phyloP scores from a whole-genome alignment of 2,329 filamentous ascomycete genomes.

The Penicillium sp. region DNA sequence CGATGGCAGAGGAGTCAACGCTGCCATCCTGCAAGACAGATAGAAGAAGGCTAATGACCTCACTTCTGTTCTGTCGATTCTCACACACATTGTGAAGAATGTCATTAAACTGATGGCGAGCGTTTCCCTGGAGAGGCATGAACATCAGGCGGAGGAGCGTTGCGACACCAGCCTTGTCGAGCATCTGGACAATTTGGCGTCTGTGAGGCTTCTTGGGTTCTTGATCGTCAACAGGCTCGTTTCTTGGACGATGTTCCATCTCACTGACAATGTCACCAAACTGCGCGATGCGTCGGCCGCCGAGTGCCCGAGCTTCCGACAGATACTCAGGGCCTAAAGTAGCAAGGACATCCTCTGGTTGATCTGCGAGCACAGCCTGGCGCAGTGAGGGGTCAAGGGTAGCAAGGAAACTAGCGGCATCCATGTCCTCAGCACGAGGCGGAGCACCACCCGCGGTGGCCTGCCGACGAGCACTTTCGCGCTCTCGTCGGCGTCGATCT shows the following conservation, averaged over 20 bases:
- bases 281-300: slow-evolving; percentile 56
- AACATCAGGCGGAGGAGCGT: slow-evolving; percentile 99
- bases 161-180: slow-evolving; percentile 92
- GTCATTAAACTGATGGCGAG: slow-evolving; percentile 77
- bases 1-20: slow-evolving; percentile 85
- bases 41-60: slow-evolving; percentile 87
- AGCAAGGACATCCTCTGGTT: slow-evolving; percentile 82
- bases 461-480: slow-evolving; percentile 73
- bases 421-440: slow-evolving; percentile 74
- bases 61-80: slow-evolving; percentile 91
- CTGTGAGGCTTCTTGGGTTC: slow-evolving; percentile 63
- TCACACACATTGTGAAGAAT: slow-evolving; percentile 90
- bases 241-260: slow-evolving; percentile 37
- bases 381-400: slow-evolving; percentile 82
- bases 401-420: slow-evolving; percentile 85
- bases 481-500: slow-evolving; percentile 82
- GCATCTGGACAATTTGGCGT: slow-evolving; percentile 87
- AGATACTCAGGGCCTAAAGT: slow-evolving; percentile 81
- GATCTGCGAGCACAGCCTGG: slow-evolving; percentile 83
- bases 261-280: slow-evolving; percentile 45
- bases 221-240: slow-evolving; percentile 45
- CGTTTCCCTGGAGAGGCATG: slow-evolving; percentile 83
- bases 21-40: slow-evolving; percentile 95
- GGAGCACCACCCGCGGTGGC: slow-evolving; percentile 46
- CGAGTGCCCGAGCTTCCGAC: slow-evolving; percentile 75